Conservation (phyloP, 257 asterid species). For the Solanum neorickii region DNA sequence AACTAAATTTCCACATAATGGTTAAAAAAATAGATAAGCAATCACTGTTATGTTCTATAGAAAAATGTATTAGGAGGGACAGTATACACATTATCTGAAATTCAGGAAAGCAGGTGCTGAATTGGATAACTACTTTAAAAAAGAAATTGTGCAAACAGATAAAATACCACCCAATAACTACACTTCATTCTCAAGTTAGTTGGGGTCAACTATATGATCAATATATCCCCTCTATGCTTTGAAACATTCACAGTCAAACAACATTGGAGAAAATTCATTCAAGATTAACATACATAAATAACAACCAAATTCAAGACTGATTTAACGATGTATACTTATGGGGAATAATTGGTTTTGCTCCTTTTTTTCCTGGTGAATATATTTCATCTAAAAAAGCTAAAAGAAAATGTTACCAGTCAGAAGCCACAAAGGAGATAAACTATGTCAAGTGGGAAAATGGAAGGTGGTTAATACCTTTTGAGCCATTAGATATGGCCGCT, state of each 20-base stretch:
- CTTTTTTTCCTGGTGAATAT: background rate
- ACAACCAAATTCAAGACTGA: background rate
- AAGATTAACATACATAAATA: background rate
- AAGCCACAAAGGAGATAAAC: background rate
- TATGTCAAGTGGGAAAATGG: background rate
- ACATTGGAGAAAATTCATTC: background rate
- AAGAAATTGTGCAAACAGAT: background rate
- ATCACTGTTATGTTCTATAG: background rate
- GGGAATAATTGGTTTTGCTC: background rate
- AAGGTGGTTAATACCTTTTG: slow-evolving; percentile 45
- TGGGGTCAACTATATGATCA: background rate
- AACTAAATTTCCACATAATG: background rate
- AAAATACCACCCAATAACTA: background rate
- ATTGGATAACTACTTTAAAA: background rate
- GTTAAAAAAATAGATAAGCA: background rate
- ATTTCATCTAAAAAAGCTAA: background rate
- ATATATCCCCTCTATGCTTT: background rate
- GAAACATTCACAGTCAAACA: background rate
- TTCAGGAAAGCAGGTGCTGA: background rate
- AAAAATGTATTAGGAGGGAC: background rate
- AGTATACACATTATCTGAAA: background rate
- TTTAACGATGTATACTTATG: background rate
- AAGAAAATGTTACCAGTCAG: background rate
- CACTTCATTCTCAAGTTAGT: background rate
- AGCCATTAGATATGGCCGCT: slow-evolving; percentile 71